These are phyloP conservation scores for Chaetoceros tenuissimus DNA, from an alignment of 108 stramenopile species.

Conservation along the genomic window DNA sequence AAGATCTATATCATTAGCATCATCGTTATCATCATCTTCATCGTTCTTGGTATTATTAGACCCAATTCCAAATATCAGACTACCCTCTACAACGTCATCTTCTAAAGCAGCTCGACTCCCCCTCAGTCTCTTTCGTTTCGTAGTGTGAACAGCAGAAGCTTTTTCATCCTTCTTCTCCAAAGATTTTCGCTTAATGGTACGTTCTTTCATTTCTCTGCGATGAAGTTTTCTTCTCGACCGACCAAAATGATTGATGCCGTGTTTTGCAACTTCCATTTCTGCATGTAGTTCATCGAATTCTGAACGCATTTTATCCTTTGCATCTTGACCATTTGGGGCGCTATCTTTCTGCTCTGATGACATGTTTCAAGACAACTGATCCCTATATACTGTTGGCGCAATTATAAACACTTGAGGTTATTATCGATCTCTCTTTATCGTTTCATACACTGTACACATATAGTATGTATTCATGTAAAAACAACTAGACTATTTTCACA, in stretches of 20 bases:
- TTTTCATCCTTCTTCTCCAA: conserved; percentile 39
- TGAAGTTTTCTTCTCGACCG: conserved; percentile 33
- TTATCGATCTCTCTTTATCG: no score
- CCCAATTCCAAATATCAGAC: conserved; percentile 11
- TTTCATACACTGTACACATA: no score
- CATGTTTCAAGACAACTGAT: no score
- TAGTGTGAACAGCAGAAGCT: conserved; percentile 1
- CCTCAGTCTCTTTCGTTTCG: conserved; percentile 32
- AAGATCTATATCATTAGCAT: conserved; percentile 1
- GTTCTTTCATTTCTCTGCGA: conserved; percentile 23
- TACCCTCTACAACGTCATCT: conserved; percentile 46
- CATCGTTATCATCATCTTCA: conserved; percentile 10
- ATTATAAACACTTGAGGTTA: background rate
- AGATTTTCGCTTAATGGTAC: conserved; percentile 52
- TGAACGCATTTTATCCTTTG: conserved; percentile 12
- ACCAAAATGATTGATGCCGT: conserved; percentile 30
- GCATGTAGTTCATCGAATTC: conserved; percentile 41
- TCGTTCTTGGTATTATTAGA: conserved; percentile 5
- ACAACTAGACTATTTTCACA: no score
- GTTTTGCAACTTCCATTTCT: conserved; percentile 68
- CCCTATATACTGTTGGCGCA: background rate
- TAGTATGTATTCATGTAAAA: no score
- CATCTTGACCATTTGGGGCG: no score
- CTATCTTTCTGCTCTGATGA: background rate
- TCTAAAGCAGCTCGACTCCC: conserved; percentile 53